Evolutionary conservation across 768 basidiomycete genomes (phyloP).

Genomic region (Cubamyces lactineus): DNA sequence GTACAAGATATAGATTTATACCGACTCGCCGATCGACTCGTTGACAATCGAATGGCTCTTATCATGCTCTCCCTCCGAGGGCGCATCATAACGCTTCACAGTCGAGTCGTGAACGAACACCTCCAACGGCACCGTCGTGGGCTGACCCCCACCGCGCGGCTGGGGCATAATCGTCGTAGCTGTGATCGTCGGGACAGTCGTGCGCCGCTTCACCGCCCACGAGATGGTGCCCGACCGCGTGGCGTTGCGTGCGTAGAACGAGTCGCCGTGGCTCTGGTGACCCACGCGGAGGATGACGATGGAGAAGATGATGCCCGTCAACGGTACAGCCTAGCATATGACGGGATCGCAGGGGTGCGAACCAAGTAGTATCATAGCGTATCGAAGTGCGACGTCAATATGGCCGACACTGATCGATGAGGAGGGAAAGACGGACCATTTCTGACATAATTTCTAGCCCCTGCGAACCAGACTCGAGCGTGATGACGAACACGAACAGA

Average conservation of each 20-base stretch:
- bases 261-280: conserved; percentile 5
- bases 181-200: background rate
- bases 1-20: too few species aligned
- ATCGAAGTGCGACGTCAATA: background rate
- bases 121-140: background rate
- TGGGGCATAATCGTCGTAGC: background rate
- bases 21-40: too few species aligned
- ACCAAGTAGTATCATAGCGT: background rate
- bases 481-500: conserved; percentile 21
- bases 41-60: too few species aligned
- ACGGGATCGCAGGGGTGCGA: background rate
- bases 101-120: background rate
- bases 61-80: too few species aligned
- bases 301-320: conserved; percentile 12
- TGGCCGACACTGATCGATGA: too few species aligned
- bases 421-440: conserved; percentile 3
- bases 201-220: background rate
- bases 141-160: background rate
- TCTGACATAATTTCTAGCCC: conserved; percentile 23
- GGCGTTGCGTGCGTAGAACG: conserved; percentile 1
- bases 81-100: background rate
- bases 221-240: background rate
- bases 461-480: conserved; percentile 17
- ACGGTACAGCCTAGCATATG: background rate
- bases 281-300: conserved; percentile 17